phyloP scores from a whole-genome alignment of 2,329 filamentous ascomycete genomes.

The Pleomassaria siparia region DNA sequence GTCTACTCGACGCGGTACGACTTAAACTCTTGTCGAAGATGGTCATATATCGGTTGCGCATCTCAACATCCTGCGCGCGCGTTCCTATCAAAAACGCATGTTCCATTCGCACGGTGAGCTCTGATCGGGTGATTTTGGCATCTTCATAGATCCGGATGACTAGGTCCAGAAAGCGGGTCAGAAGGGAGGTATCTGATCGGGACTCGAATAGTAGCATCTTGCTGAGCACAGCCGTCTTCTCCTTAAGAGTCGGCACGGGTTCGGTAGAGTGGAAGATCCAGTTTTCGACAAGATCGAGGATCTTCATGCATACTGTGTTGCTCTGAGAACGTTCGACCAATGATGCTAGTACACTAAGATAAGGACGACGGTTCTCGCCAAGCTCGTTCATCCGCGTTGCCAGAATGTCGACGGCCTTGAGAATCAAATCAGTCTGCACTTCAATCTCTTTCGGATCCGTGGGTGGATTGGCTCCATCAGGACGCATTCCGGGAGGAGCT shows the following conservation, averaged over 20 bases:
- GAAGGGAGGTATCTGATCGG: constrained; percentile 76
- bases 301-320: constrained; percentile 83
- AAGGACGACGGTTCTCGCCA: constrained; percentile 86
- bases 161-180: constrained; percentile 91
- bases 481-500: constrained; percentile 44
- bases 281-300: constrained; percentile 86
- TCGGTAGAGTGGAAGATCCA: constrained; percentile 98
- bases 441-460: constrained; percentile 78
- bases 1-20: constrained; percentile 83
- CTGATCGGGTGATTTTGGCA: constrained; percentile 89
- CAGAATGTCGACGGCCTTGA: constrained; percentile 93
- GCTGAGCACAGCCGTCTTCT: constrained; percentile 97
- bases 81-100: constrained; percentile 97
- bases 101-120: constrained; percentile 95
- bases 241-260: constrained; percentile 94
- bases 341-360: constrained; percentile 91
- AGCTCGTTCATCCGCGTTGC: constrained; percentile 90
- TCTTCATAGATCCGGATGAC: constrained; percentile 99
- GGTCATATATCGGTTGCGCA: constrained; percentile 94
- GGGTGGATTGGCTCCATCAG: constrained; percentile 60
- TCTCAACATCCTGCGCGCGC: constrained; percentile 87
- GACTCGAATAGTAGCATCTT: constrained; percentile 98
- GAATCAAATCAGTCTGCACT: constrained; percentile 85
- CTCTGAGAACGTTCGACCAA: constrained; percentile 94
- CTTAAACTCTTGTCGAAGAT: constrained; percentile 96